phyloP scores from a whole-genome alignment of 306 rosid species.

The Prunus kanzakura region DNA sequence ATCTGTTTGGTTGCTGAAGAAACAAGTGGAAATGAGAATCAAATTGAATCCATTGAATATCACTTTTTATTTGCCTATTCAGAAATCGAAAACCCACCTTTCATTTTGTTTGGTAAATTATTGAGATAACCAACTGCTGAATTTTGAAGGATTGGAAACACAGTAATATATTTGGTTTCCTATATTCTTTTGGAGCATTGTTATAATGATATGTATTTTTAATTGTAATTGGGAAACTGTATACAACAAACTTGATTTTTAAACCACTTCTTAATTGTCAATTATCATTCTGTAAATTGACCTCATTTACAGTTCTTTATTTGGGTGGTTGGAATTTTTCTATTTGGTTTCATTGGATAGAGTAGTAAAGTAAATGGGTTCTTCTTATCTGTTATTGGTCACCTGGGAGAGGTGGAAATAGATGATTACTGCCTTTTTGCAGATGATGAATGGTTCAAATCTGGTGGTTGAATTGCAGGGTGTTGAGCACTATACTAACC shows the following conservation, averaged over 20 bases:
- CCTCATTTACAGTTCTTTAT: not conserved
- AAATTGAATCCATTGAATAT: not conserved
- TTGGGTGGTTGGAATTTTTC: not conserved
- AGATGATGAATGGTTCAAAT: not conserved
- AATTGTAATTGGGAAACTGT: not conserved
- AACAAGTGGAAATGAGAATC: not conserved
- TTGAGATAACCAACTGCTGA: not conserved
- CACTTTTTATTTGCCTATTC: not conserved
- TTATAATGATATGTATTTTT: constrained; percentile 1
- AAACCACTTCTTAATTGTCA: not conserved
- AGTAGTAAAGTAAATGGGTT: not conserved
- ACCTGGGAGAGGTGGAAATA: not conserved
- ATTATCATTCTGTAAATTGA: not conserved
- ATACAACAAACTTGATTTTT: not conserved
- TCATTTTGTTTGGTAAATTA: not conserved
- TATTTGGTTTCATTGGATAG: not conserved
- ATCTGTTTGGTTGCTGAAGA: not conserved
- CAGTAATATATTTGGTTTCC: not conserved
- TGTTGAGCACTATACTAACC: constrained; percentile 21
- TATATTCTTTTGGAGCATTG: not conserved
- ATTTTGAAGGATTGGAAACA: not conserved
- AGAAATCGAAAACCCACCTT: not conserved
- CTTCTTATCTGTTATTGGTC: not conserved
- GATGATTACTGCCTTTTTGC: not conserved
- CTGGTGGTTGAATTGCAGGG: constrained; percentile 36